phyloP scores from a whole-genome alignment of 2,329 filamentous ascomycete genomes.

The Hypoxylon sp. region DNA sequence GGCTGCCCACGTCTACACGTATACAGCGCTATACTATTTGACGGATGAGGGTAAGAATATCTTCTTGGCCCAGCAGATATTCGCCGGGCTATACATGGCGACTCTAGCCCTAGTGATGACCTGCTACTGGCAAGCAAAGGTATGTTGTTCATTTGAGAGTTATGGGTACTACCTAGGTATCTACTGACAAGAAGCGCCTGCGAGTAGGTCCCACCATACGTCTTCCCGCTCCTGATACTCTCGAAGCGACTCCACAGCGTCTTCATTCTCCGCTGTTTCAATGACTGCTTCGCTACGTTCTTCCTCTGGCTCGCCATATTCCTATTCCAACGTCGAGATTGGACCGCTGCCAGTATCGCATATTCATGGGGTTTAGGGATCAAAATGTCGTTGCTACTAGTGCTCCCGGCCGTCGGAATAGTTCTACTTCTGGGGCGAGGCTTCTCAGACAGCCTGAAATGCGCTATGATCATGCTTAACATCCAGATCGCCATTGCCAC shows the following conservation, averaged over 20 bases:
- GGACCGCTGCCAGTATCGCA: conserved; percentile 78
- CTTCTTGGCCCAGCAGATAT: conserved; percentile 84
- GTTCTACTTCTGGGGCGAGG: conserved; percentile 83
- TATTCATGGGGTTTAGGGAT: conserved; percentile 88
- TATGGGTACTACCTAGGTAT: conserved; percentile 2
- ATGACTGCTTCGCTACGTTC: conserved; percentile 90
- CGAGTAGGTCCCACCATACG: conserved; percentile 82
- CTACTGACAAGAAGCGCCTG: conserved; percentile 22
- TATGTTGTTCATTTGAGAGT: conserved; percentile 54
- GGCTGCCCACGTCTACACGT: conserved; percentile 93
- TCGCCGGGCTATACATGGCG: conserved; percentile 82
- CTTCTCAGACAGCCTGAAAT: conserved; percentile 73
- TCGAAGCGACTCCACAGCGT: conserved; percentile 96
- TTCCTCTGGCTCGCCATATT: conserved; percentile 88
- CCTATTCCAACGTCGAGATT: conserved; percentile 80
- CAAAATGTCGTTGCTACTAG: conserved; percentile 93
- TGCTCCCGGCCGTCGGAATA: conserved; percentile 83
- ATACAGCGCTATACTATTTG: conserved; percentile 82
- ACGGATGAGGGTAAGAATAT: conserved; percentile 85
- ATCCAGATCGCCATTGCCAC: conserved; percentile 78
- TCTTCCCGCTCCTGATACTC: conserved; percentile 86
- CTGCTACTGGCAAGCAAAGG: conserved; percentile 83
- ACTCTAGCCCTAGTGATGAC: conserved; percentile 83
- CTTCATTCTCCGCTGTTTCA: conserved; percentile 93
- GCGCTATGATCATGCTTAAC: conserved; percentile 80